Percentiles rank a stretch among this genome's conserved stretches.
phyloP scores from a whole-genome alignment of 352 stramenopile genomes.

The Pythium graminicola region DNA sequence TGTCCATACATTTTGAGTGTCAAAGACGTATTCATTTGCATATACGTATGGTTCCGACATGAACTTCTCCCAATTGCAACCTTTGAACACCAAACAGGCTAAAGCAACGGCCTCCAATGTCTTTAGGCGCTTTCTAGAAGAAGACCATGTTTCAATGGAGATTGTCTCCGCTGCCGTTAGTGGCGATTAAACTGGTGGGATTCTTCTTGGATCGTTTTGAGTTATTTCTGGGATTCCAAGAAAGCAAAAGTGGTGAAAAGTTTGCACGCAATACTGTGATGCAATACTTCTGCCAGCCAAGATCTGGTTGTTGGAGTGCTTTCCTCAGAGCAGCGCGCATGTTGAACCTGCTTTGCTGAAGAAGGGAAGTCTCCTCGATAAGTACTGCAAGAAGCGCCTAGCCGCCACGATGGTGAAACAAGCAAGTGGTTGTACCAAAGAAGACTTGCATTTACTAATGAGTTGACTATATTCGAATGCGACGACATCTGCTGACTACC shows the following conservation, averaged over 20 bases:
- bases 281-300: slow-evolving; percentile 16
- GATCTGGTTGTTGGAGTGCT: slow-evolving; percentile 8
- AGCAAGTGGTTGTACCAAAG: slow-evolving; percentile 27
- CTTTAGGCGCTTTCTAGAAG: slow-evolving; percentile 18
- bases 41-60: slow-evolving; percentile 18
- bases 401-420: slow-evolving; percentile 26
- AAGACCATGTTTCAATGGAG: slow-evolving; percentile 8
- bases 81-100: slow-evolving; percentile 15
- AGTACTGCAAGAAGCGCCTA: slow-evolving; percentile 6
- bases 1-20: too few relatives aligned
- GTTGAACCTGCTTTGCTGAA: slow-evolving; percentile 4
- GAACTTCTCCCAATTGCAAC: slow-evolving; percentile 13
- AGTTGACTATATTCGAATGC: slow-evolving; percentile 24
- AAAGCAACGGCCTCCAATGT: slow-evolving; percentile 15
- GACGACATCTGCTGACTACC: slow-evolving; percentile 18
- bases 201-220: slow-evolving; percentile 6
- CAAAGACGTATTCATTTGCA: slow-evolving; percentile 15
- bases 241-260: slow-evolving; percentile 2
- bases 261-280: slow-evolving; percentile 7
- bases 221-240: slow-evolving; percentile 14
- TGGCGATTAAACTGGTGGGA: neutral
- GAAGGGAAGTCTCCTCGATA: slow-evolving; percentile 3
- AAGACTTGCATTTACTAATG: slow-evolving; percentile 16
- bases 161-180: slow-evolving; percentile 1
- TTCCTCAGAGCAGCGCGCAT: slow-evolving; percentile 10